A percentile compares a stretch with the other conserved stretches of the same genome.
Conservation (phyloP, 2,329 filamentous ascomycete species). For the Ophiostoma australiae region DNA sequence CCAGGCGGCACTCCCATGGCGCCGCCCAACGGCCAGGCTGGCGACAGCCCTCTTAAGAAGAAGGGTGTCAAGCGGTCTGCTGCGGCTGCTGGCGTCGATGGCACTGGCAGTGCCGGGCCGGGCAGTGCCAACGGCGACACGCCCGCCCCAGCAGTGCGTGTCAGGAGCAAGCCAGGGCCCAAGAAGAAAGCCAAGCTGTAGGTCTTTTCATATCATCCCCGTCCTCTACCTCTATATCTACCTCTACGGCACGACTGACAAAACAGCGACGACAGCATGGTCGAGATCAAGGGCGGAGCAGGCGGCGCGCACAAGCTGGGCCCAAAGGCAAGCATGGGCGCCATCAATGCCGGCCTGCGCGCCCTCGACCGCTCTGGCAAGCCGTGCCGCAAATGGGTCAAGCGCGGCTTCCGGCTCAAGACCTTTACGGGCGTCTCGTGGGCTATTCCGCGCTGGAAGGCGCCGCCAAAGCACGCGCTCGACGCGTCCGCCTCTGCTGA, state of each 20-base stretch:
- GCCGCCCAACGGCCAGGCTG: slow-evolving; percentile 40
- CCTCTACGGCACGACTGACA: neutral
- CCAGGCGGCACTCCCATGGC: slow-evolving; percentile 54
- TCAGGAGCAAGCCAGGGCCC: slow-evolving; percentile 81
- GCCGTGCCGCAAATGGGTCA: slow-evolving; percentile 87
- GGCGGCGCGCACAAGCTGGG: slow-evolving; percentile 73
- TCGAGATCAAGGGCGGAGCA: slow-evolving; percentile 51
- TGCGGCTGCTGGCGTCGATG: slow-evolving; percentile 51
- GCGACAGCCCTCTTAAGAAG: slow-evolving; percentile 58
- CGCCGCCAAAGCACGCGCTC: slow-evolving; percentile 53
- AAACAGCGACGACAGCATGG: slow-evolving; percentile 56
- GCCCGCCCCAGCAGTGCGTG: slow-evolving; percentile 46
- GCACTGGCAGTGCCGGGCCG: slow-evolving; percentile 35
- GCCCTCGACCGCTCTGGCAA: slow-evolving; percentile 89
- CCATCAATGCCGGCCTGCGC: slow-evolving; percentile 92
- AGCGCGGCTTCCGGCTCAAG: slow-evolving; percentile 76
- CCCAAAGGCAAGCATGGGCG: slow-evolving; percentile 92
- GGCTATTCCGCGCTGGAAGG: slow-evolving; percentile 78
- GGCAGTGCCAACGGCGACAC: slow-evolving; percentile 50
- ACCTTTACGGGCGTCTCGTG: slow-evolving; percentile 86
- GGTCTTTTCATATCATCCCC: slow-evolving; percentile 35
- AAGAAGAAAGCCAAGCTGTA: slow-evolving; percentile 97
- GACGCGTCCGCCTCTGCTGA: slow-evolving; percentile 38
- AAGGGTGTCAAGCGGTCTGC: slow-evolving; percentile 69
- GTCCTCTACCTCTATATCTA: too few relatives aligned